Percentiles rank a stretch among this genome's conserved stretches.
Evolutionary conservation across 371 early-diverging fungal species (phyloP).

Genomic region (Syncephalastrum racemosum): DNA sequence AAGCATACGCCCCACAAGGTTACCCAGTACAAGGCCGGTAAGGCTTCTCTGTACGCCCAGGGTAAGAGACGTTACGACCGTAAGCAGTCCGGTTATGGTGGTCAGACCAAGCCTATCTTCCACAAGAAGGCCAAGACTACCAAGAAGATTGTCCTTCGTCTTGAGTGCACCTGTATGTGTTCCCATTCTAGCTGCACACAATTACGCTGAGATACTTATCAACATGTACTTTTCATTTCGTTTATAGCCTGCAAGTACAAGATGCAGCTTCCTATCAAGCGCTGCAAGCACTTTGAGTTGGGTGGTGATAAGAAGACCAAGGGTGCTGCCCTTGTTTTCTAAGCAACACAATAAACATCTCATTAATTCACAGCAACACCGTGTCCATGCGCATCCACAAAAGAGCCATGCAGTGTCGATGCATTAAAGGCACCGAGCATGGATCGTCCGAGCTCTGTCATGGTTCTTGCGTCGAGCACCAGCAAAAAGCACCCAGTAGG

Average conservation of each 20-base stretch:
- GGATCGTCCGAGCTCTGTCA: conserved; percentile 59
- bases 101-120: conserved; percentile 99
- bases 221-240: not conserved
- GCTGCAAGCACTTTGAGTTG: conserved; percentile 99
- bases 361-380: conserved; percentile 40
- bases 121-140: conserved; percentile 97
- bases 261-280: conserved; percentile 93
- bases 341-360: conserved; percentile 22
- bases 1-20: conserved; percentile 99
- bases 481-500: conserved; percentile 56
- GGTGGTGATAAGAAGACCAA: conserved; percentile 97
- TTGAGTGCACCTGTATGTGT: conserved; percentile 85
- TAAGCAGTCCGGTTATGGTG: conserved; percentile 96
- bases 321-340: conserved; percentile 81
- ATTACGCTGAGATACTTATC: no score
- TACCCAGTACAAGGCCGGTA: conserved; percentile 99
- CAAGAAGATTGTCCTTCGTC: conserved; percentile 98
- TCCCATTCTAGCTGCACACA: no score
- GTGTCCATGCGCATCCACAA: conserved; percentile 37
- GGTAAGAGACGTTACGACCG: conserved; percentile 74
- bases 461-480: conserved; percentile 57
- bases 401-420: conserved; percentile 45
- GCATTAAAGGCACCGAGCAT: conserved; percentile 45
- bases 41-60: conserved; percentile 97
- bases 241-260: conserved; percentile 88